Percentiles rank a stretch among this genome's conserved stretches.
These are phyloP conservation scores for Penicillium tannophilum DNA, from an alignment of 495 filamentous ascomycete species.

Conservation along the genomic window DNA sequence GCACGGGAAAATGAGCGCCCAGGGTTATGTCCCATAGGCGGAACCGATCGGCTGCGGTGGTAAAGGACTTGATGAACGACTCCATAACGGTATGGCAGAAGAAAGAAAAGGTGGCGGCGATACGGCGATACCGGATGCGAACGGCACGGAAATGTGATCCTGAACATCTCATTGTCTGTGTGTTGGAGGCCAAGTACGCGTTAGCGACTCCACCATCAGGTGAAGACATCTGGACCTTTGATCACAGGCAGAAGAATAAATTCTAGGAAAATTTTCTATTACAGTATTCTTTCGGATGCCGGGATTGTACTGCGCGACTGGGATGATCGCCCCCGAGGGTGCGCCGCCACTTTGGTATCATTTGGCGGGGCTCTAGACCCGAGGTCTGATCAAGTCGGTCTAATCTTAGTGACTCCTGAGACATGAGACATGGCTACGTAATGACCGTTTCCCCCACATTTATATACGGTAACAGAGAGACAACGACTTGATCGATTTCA, in stretches of 20 bases:
- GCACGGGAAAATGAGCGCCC: not conserved
- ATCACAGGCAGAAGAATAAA: conserved; percentile 18
- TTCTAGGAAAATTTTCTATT: not conserved
- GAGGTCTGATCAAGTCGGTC: not conserved
- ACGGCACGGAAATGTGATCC: conserved; percentile 27
- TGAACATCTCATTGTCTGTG: not conserved
- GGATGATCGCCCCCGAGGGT: conserved; percentile 13
- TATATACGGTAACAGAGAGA: conserved; percentile 3
- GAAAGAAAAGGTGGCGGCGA: conserved; percentile 19
- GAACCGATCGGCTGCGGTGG: conserved; percentile 15
- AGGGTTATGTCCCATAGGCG: conserved; percentile 14
- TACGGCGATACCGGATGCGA: conserved; percentile 27
- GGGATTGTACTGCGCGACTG: conserved; percentile 6
- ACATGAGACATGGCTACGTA: conserved; percentile 20
- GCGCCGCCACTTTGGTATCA: conserved; percentile 2
- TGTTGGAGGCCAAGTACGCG: conserved; percentile 11
- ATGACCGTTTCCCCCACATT: conserved; percentile 11
- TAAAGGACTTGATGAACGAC: conserved; percentile 4
- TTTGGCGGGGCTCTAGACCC: conserved; percentile 14
- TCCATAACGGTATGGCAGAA: not conserved
- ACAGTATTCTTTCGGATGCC: not conserved
- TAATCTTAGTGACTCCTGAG: conserved; percentile 15
- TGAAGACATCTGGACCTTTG: not conserved
- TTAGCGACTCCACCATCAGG: conserved; percentile 22
- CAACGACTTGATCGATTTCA: not conserved